Percentiles rank a stretch among this genome's conserved stretches.
These are phyloP conservation scores for Chlorella sp. DNA, from an alignment of 139 green algal genomes.

Conservation along the genomic window DNA sequence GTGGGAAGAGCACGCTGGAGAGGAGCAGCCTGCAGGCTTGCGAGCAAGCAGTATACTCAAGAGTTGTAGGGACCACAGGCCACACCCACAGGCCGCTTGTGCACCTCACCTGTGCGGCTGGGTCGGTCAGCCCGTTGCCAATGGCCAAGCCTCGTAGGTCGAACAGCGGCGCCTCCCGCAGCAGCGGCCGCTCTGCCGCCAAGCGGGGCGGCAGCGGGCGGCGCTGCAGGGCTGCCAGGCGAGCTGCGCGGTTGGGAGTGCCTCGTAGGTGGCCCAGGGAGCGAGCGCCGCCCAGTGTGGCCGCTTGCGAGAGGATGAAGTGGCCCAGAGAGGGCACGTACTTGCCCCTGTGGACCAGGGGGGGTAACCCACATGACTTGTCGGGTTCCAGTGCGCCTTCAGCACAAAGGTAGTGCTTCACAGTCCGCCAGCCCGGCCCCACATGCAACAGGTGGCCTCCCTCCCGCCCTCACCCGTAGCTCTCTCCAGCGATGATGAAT, in stretches of 20 bases:
- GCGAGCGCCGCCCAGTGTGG: not conserved
- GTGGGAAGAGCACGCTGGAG: no score
- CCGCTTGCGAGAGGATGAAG: constrained; percentile 65
- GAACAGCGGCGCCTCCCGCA: constrained; percentile 44
- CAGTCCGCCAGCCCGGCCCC: no score
- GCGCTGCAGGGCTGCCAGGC: not conserved
- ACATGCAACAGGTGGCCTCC: not conserved
- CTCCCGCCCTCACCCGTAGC: constrained; percentile 58
- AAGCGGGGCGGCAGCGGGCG: constrained; percentile 10
- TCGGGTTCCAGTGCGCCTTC: no score
- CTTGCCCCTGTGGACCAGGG: constrained; percentile 15
- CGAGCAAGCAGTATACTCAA: no score
- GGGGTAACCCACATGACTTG: not conserved
- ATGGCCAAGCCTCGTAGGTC: constrained; percentile 78
- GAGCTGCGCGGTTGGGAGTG: not conserved
- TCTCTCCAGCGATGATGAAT: constrained; percentile 92
- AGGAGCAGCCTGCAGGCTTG: no score
- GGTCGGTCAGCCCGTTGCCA: constrained; percentile 92
- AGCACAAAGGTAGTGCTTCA: no score
- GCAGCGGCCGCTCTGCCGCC: not conserved
- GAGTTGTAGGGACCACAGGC: no score
- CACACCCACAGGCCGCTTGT: no score
- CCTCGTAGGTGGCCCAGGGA: not conserved
- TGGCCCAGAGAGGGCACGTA: constrained; percentile 60
- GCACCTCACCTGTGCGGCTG: constrained; percentile 70